These are phyloP conservation scores for Hypoxylon sp. DNA, from an alignment of 2,329 filamentous ascomycete genomes.

Conservation along the genomic window DNA sequence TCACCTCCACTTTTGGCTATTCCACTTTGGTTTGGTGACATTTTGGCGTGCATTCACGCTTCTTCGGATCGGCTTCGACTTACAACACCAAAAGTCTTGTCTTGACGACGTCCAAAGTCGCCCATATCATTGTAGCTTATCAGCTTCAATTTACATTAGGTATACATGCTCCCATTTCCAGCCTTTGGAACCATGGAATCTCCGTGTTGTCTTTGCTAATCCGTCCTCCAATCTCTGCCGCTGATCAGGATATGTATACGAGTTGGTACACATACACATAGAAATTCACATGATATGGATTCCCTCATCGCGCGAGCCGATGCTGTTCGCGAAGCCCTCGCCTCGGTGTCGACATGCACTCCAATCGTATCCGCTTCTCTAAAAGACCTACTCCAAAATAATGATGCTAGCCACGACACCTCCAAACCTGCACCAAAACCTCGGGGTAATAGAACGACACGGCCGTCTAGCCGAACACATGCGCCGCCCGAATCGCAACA, in stretches of 20 bases:
- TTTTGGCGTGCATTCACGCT: neutral
- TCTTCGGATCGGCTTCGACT: neutral
- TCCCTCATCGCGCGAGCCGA: constrained; percentile 54
- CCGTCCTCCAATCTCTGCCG: constrained; percentile 22
- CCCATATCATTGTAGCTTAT: constrained; percentile 19
- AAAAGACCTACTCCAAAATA: constrained; percentile 54
- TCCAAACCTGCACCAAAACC: constrained; percentile 41
- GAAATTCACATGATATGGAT: constrained; percentile 49
- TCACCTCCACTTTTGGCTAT: constrained; percentile 14
- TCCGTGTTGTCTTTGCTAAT: constrained; percentile 20
- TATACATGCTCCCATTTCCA: constrained; percentile 23
- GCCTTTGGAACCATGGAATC: constrained; percentile 18
- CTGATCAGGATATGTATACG: constrained; percentile 44
- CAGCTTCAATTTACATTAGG: constrained; percentile 10
- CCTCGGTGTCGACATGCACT: constrained; percentile 62
- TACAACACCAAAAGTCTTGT: neutral
- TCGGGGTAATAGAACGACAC: constrained; percentile 44
- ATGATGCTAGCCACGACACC: constrained; percentile 44
- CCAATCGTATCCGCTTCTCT: constrained; percentile 56
- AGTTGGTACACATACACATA: constrained; percentile 31
- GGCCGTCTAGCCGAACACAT: constrained; percentile 35
- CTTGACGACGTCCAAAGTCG: constrained; percentile 8
- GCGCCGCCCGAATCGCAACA: constrained; percentile 34
- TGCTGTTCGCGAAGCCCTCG: constrained; percentile 62
- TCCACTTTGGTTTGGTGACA: constrained; percentile 25